phyloP scores from a whole-genome alignment of 768 basidiomycete species.

The Leucogyrophana mollusca region DNA sequence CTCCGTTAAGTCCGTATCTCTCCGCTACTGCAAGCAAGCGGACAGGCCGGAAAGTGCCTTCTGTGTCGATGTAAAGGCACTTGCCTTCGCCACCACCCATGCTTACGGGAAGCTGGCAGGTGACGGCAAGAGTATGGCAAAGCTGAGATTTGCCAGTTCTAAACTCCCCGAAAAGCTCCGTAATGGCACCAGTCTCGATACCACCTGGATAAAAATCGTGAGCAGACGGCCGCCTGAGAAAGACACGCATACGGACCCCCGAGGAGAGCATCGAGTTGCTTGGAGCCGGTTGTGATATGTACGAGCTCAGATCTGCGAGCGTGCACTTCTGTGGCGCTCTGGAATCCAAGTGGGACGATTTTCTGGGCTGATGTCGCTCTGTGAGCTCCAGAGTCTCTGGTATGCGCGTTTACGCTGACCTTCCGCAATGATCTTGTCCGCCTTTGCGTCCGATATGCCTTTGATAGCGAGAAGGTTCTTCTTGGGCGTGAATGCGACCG shows the following conservation, averaged over 20 bases:
- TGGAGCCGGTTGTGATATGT: conserved; percentile 94
- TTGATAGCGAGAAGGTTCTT: conserved; percentile 88
- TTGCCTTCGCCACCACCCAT: conserved; percentile 99
- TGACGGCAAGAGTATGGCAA: conserved; percentile 97
- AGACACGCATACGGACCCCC: conserved; percentile 57
- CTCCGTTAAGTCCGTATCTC: conserved; percentile 93
- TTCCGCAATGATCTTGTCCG: conserved; percentile 92
- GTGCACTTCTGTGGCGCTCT: conserved; percentile 97
- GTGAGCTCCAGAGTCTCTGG: conserved; percentile 11
- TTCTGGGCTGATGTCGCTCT: conserved; percentile 67
- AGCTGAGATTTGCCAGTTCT: conserved; percentile 98
- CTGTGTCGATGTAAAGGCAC: conserved; percentile 98
- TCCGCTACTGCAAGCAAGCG: conserved; percentile 94
- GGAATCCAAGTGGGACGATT: conserved; percentile 95
- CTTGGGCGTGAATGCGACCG: conserved; percentile 96
- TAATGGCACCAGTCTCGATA: conserved; percentile 97
- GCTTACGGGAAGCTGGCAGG: conserved; percentile 93
- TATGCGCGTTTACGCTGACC: conserved; percentile 46
- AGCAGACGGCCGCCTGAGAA: no score
- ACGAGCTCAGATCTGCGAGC: conserved; percentile 92
- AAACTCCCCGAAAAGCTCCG: conserved; percentile 98
- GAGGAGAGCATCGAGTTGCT: conserved; percentile 91
- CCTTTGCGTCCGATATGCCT: conserved; percentile 95
- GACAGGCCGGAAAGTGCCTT: conserved; percentile 97
- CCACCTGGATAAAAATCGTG: conserved; percentile 76